Evolutionary conservation across 805 yeast species (phyloP), one percentile per base, ranked within the genome.

Genomic region (Trichomonascus vanleenenianus): DNA sequence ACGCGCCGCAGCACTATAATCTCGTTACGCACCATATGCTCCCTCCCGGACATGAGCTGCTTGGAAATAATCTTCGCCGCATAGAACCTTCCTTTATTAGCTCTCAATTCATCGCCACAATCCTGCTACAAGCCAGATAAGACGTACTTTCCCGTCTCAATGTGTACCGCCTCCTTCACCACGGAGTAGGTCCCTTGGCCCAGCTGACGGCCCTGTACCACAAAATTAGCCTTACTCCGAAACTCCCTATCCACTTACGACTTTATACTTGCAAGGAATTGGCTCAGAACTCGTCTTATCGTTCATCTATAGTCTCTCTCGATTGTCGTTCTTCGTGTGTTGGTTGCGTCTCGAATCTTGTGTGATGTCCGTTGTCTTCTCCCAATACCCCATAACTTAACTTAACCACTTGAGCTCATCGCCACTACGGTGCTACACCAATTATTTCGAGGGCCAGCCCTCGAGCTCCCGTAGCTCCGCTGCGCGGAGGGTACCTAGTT

Each of bases 1-100:
- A 79, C 63, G 22, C 70, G 71, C 58, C 70, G 70, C 37, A 83
- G 67, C 1, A 81, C 72, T 6, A 68, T 64, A 48, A 83, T 75
- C 60, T 83, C 91, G 51, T 81, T 76, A 46, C 77, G 78, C 15
- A 83, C 73, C 55, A 70, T 59, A 44, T 66, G 68, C 57, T 78
- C 83, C 27, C 76, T 61, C 3, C 81, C 82, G 41, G 70, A 68
- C 61, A 78, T 67, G 35, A 74, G 65, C 39, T 64, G 60, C 52
- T 78, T 78, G 53, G 60, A 63, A 58, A 75, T 76, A 51, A 71
- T 62, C 53, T 78, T 78, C 43, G 76, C 77, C 2, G 83, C 83
- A 57, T 72, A 77, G 50, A 68, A 72, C 35, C 54, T 56, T 12
- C 15, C n/a, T 12, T 12, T 5, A 12, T 31, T 31, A 31, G 34